phyloP scores from a whole-genome alignment of 768 basidiomycete genomes.

The Clitopilus passeckerianus region DNA sequence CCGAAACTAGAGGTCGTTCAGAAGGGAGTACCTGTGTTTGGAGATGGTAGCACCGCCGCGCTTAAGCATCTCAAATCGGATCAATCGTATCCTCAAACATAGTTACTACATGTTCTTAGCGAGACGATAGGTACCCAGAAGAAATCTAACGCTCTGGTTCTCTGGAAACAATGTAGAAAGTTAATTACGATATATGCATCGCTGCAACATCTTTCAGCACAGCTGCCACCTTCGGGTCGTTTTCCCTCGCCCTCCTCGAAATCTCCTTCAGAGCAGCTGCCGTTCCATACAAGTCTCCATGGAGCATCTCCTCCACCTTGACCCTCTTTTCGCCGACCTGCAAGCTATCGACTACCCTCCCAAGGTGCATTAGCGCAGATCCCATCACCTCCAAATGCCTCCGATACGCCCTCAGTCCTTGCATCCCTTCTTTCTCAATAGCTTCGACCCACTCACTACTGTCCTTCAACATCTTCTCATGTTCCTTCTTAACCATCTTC shows the following conservation, averaged over 20 bases:
- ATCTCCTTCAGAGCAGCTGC: not conserved
- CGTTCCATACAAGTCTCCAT: not conserved
- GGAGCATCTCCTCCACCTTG: not conserved
- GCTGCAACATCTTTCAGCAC: not conserved
- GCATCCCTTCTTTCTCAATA: not conserved
- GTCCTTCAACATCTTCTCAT: not conserved
- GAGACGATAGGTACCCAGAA: too few species aligned
- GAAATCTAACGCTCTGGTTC: too few species aligned
- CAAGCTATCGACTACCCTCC: not conserved
- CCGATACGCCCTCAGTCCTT: not conserved
- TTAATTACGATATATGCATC: too few species aligned
- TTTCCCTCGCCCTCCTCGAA: not conserved
- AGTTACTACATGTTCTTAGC: too few species aligned
- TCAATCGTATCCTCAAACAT: not conserved
- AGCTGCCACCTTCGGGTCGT: not conserved
- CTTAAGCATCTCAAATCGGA: constrained; percentile 6
- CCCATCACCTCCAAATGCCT: not conserved
- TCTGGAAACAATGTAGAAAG: too few species aligned
- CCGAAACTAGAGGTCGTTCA: constrained; percentile 5
- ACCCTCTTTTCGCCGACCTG: not conserved
- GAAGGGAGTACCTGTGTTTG: constrained; percentile 4
- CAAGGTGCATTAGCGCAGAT: not conserved
- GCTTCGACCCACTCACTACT: not conserved
- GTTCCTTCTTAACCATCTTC: not conserved
- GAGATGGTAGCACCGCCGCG: constrained; percentile 4